Conservation (phyloP, 305 asterid genomes). For the Ilex paraguariensis region DNA sequence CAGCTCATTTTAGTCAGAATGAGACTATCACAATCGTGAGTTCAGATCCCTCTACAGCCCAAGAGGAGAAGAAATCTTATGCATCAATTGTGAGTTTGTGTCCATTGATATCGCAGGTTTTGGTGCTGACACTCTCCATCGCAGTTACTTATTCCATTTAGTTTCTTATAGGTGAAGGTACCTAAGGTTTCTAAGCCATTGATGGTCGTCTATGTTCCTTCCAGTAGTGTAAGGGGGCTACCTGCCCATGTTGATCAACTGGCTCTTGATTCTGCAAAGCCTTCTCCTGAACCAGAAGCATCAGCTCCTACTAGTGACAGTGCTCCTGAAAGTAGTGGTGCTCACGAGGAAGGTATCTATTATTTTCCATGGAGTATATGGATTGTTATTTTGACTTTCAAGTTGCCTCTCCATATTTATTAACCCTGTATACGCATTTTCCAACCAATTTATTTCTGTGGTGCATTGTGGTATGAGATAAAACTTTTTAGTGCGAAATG, state of each 20-base stretch:
- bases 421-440: too few relatives aligned
- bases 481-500: too few relatives aligned
- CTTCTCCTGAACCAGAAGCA: conserved; percentile 1
- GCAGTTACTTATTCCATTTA: not conserved
- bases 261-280: not conserved
- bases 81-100: conserved; percentile 1
- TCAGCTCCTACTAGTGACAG: not conserved
- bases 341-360: not conserved
- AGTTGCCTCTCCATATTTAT: too few relatives aligned
- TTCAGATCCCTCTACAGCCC: not conserved
- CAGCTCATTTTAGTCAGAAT: not conserved
- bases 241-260: not conserved
- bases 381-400: too few relatives aligned
- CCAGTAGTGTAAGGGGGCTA: not conserved
- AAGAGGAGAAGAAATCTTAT: conserved; percentile 8
- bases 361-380: not conserved
- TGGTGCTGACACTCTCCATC: too few relatives aligned
- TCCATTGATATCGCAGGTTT: not conserved
- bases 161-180: not conserved
- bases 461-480: too few relatives aligned
- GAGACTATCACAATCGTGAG: not conserved
- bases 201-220: not conserved
- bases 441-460: too few relatives aligned
- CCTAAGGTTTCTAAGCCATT: not conserved
- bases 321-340: not conserved